Percentiles rank a stretch among this genome's conserved stretches.
Conservation (phyloP, 768 basidiomycete species). For the Punctularia strigosozonata region DNA sequence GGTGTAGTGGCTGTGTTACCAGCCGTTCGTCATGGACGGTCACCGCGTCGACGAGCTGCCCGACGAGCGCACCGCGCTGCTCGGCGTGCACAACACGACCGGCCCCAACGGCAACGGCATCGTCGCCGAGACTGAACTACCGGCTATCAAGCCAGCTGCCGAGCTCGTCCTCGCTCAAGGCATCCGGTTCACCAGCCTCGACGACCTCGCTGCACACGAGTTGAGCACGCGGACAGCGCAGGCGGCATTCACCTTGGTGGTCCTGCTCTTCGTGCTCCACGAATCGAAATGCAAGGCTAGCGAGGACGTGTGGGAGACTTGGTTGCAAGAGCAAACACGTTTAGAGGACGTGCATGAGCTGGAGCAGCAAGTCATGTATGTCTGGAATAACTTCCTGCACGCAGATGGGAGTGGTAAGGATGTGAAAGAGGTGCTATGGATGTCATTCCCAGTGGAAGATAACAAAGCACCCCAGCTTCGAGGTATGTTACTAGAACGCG, state of each 20-base stretch:
- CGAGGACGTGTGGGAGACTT: slow-evolving; percentile 30
- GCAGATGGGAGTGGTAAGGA: slow-evolving; percentile 27
- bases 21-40: neutral
- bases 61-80: neutral
- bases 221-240: neutral
- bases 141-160: neutral
- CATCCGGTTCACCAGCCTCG: no score
- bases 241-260: slow-evolving; percentile 9
- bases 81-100: neutral
- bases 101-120: neutral
- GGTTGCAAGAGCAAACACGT: slow-evolving; percentile 20
- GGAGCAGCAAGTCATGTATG: slow-evolving; percentile 19
- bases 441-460: slow-evolving; percentile 24
- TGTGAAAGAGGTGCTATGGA: slow-evolving; percentile 39
- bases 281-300: slow-evolving; percentile 1
- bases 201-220: neutral
- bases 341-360: slow-evolving; percentile 17
- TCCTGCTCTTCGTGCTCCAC: slow-evolving; percentile 13
- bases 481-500: slow-evolving; percentile 10
- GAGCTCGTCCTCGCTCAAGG: neutral
- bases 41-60: neutral
- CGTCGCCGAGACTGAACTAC: neutral
- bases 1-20: neutral
- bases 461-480: slow-evolving; percentile 7
- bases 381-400: slow-evolving; percentile 33